Percentiles rank a stretch among this genome's conserved stretches.
phyloP scores from a whole-genome alignment of 805 yeast genomes.

The Candida wancherniae region DNA sequence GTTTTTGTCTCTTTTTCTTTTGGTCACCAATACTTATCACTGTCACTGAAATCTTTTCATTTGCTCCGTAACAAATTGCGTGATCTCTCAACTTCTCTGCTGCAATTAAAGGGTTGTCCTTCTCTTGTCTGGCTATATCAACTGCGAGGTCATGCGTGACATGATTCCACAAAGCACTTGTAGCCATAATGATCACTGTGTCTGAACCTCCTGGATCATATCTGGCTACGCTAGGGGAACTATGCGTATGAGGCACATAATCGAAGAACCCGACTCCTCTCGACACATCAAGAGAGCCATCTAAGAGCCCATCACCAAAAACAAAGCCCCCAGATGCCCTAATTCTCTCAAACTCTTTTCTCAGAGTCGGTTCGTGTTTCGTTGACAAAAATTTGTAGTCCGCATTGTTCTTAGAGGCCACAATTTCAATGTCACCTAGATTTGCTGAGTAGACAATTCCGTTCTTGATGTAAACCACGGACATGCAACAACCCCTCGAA shows the following conservation, averaged over 20 bases:
- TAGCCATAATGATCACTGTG: conserved; percentile 80
- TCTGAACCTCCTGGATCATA: conserved; percentile 60
- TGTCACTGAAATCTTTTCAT: conserved; percentile 72
- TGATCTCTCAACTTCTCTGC: conserved; percentile 92
- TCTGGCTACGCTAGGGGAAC: conserved; percentile 76
- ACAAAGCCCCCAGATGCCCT: conserved; percentile 91
- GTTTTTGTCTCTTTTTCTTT: conserved; percentile 25
- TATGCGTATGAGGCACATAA: conserved; percentile 79
- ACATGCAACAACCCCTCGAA: conserved; percentile 77
- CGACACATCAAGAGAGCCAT: conserved; percentile 77
- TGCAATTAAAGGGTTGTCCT: conserved; percentile 80
- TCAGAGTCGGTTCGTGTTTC: conserved; percentile 78
- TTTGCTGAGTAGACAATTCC: conserved; percentile 74
- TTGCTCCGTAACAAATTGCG: conserved; percentile 88
- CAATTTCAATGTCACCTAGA: conserved; percentile 84
- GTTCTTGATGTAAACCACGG: conserved; percentile 74
- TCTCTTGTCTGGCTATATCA: conserved; percentile 79
- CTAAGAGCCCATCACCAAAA: conserved; percentile 76
- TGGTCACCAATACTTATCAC: conserved; percentile 67
- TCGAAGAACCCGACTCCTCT: conserved; percentile 91
- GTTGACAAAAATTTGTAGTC: conserved; percentile 68
- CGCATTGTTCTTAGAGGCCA: conserved; percentile 76
- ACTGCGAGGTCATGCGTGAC: conserved; percentile 82
- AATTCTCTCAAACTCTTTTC: conserved; percentile 77
- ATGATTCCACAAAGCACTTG: conserved; percentile 79